Base-by-base conservation (phyloP, 2,329 filamentous ascomycete genomes). In the Botryosphaeria dothidea region DNA sequence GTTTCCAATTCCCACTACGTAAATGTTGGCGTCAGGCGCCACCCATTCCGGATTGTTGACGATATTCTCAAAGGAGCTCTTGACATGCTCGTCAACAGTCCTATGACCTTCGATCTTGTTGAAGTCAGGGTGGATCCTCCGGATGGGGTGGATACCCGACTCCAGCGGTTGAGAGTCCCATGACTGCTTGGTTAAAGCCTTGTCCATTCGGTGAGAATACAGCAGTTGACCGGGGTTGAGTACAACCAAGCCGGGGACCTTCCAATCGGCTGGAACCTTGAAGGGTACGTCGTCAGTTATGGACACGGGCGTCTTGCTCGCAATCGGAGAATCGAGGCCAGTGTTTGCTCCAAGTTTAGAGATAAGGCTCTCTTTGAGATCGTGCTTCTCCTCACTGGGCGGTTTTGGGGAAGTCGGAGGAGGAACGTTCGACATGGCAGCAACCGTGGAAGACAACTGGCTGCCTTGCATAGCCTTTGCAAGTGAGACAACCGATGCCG, bases 181-280 rank as follows among this genome's bases (percentile, higher is more conserved):
- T 3, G 83, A 84, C 0, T 74, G 72, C 1, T 83, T 74, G 0
- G 86, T 90, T 67, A 96, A 81, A 0, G 87, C 82, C 56, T 85
- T 83, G 60, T 83, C 78, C 1, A 83, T 83, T 60, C 85, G 83
- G 45, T 90, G 86, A 75, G 90, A 92, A 88, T 92, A 97, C 71
- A 89, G 81, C 19, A 91, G 80, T 77, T 96, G 88, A 4, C 92
- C 92, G 3, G 87, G 82, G 73, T 97, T 97, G 51, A 92, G 86
- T 27, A 97, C 80, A 29, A 97, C 79, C 64, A 97, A 79, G 3
- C 85, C 90, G 0, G 84, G 87, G 1, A 72, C 68, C 4, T 74
- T 60, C 5, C 54, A 65, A 36, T 45, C 31, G 2, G 52, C 54
- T 4, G 63, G 54, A 8, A 52, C 31, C 46, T 52, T 45, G 27